Evolutionary conservation across 495 filamentous ascomycete genomes (phyloP), one percentile per base, ranked within the genome.

Genomic region (Rostrohypoxylon terebratum): DNA sequence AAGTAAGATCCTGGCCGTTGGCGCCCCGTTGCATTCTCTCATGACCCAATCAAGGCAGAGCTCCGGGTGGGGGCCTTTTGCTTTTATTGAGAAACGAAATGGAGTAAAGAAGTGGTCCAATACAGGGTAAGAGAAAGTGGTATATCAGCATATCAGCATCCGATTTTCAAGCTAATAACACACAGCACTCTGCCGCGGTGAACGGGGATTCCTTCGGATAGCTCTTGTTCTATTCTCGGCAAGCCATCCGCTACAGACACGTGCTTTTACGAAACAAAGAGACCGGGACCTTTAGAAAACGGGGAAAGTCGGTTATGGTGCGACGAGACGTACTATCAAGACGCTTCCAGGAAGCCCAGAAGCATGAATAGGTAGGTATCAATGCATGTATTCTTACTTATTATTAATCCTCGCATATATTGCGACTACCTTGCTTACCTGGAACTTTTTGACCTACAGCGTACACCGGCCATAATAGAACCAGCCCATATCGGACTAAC

Each of bases 1-100:
- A 40, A 25, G 18, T 34, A 45, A 28, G 11, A 66, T 66, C 36
- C 63, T 66, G 4, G 48, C 21, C 14, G 38, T 47, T 66, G 18
- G 51, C n/a, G 20, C 23, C 23, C 51, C 18, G 23, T 11, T 48
- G 57, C 20, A 58, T 10, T 51, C 63, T 58, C 57, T 66, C 51
- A 66, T 48, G 38, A 4, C n/a, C 63, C 63, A 66, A 66, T 66
- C 51, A 66, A 58, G 38, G 4, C n/a, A 25, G 7, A 48, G 0
- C 4, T 20, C n/a, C 16, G 20, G 57, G 63, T 55, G 63, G 63
- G 53, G 51, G 38, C 20, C 18, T 11, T 31, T 66, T 34, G n/a
- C 50, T 47, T 31, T 66, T 31, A 31, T 6, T 45, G 51, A 16
- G 62, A 9, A 66, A 23, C 50, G 36, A 64, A 64, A 50, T 38